Evolutionary conservation across 768 basidiomycete genomes (phyloP), one percentile per base, ranked within the genome.

Genomic region (Lepiota venenata): DNA sequence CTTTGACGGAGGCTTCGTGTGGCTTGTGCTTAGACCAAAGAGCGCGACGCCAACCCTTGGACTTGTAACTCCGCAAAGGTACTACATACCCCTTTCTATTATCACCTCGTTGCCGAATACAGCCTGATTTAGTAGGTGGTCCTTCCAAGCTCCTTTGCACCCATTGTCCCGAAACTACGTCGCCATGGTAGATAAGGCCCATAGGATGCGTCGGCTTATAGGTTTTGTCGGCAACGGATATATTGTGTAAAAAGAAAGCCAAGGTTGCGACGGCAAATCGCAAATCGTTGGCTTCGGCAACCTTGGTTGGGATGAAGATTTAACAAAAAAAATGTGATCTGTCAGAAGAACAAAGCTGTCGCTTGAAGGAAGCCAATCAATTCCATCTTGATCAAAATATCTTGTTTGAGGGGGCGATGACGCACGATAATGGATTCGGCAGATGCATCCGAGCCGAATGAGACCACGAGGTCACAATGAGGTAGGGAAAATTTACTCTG

Each of bases 91-190:
- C 56, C 48, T 47, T 57, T 52, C 57, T 66, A 61, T 62, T 64
- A 61, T 62, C 61, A 61, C 64, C 49, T 65, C 62, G 63, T 62
- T 58, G 52, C 47, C 41, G 44, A 47, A 39, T 38, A 20, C 29
- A 11, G 36, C 51, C 42, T 16, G 36, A 48, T 55, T 36, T 32
- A 47, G 53, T n/a, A 55, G 46, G 46, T 42, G 29, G 42, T 50
- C 46, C 27, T 47, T 42, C 46, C 42, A 36, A 20, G 21, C 22
- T 27, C 11, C 20, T 49, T 56, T 50, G 50, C 21, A 18, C 21
- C 18, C 29, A 36, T 40, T 41, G 38, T 47, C 20, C 15, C 25
- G 14, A 11, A 22, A 35, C 21, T 32, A 18, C 35, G 42, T 50
- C 55, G 43, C 43, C 36, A 44, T 14, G 45, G 25, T 29, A 12